phyloP scores from a whole-genome alignment of 1,284 basidiomycete species.

The Ustanciosporium gigantosporum region DNA sequence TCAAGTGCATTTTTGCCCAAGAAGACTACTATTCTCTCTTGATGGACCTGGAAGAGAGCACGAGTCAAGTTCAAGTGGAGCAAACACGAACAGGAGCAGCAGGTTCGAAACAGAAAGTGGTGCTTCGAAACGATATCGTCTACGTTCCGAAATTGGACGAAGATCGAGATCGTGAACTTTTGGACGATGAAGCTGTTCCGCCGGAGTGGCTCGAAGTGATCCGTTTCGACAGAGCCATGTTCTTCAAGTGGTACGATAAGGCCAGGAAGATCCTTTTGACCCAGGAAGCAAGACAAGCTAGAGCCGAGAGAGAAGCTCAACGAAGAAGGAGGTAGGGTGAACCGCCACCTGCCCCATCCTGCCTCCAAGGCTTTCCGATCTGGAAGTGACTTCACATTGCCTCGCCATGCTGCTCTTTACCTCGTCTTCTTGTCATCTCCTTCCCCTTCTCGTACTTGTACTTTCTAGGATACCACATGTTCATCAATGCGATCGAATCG shows the following conservation, averaged over 20 bases:
- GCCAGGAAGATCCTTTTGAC: slow-evolving; percentile 20
- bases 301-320: no score
- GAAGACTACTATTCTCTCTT: slow-evolving; percentile 52
- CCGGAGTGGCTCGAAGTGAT: slow-evolving; percentile 27
- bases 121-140: slow-evolving; percentile 48
- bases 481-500: no score
- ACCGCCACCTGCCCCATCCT: no score
- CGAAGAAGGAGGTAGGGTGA: no score
- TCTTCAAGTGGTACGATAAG: slow-evolving; percentile 42
- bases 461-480: no score
- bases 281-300: slow-evolving; percentile 4
- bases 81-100: not conserved
- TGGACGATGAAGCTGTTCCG: slow-evolving; percentile 17
- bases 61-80: not conserved
- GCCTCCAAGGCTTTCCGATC: no score
- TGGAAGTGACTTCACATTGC: no score
- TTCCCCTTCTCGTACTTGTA: no score
- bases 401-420: no score
- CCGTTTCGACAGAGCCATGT: slow-evolving; percentile 24
- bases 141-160: slow-evolving; percentile 55
- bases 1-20: slow-evolving; percentile 49
- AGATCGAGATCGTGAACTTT: slow-evolving; percentile 28
- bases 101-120: not conserved
- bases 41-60: slow-evolving; percentile 52
- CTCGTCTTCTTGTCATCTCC: not conserved